Percentiles rank a stretch among this genome's conserved stretches.
Conservation (phyloP, 441 rosid genomes). For the Adansonia grandidieri region DNA sequence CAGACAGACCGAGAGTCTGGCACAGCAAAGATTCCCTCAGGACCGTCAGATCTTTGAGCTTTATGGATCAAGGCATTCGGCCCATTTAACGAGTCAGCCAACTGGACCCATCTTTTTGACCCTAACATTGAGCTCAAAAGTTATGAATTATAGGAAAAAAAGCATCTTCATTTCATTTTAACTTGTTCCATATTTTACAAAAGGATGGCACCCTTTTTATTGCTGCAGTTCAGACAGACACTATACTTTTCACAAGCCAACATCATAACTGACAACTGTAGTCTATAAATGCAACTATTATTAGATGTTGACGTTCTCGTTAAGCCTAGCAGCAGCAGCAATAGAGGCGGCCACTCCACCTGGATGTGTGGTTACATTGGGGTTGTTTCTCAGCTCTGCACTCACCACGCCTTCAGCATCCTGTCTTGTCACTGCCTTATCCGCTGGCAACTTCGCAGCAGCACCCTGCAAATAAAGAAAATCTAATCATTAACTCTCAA, state of each 20-base stretch:
- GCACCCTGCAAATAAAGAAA: constrained; percentile 47
- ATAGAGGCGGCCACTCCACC: constrained; percentile 75
- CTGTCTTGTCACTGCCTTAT: constrained; percentile 59
- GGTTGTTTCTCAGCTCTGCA: constrained; percentile 70
- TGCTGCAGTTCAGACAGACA: not conserved
- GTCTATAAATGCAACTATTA: not conserved
- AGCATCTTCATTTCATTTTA: too few relatives aligned
- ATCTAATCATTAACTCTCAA: not conserved
- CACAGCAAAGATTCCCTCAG: too few relatives aligned
- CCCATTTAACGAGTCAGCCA: too few relatives aligned
- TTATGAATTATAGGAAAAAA: too few relatives aligned
- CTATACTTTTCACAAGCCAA: not conserved
- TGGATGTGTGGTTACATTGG: constrained; percentile 45
- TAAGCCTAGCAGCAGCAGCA: constrained; percentile 69
- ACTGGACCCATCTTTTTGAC: too few relatives aligned
- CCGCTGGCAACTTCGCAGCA: constrained; percentile 49
- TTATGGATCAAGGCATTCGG: too few relatives aligned
- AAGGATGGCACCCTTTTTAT: too few relatives aligned
- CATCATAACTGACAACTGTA: not conserved
- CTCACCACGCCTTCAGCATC: constrained; percentile 68
- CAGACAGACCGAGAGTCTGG: too few relatives aligned
- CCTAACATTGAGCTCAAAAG: too few relatives aligned
- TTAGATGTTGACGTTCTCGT: constrained; percentile 34
- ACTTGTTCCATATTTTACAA: too few relatives aligned
- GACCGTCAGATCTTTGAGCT: too few relatives aligned